Percentiles rank a stretch among this genome's conserved stretches.
Conservation (phyloP, 2,329 filamentous ascomycete species). For the Fonsecaea pedrosoi region DNA sequence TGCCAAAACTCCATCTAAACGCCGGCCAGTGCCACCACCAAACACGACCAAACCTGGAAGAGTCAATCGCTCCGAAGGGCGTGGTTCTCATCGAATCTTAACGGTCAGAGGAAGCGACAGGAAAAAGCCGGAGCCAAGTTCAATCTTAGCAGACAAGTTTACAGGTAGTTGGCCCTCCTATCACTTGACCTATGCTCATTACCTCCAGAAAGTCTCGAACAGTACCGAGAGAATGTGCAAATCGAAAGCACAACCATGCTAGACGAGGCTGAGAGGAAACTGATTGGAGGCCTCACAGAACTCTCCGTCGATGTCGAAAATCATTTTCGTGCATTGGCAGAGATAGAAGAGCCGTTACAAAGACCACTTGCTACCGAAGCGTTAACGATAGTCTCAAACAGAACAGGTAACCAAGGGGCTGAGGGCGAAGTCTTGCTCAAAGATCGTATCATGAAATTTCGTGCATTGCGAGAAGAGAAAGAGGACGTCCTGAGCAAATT, state of each 20-base stretch:
- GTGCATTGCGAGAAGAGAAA: conserved; percentile 28
- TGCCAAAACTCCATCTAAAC: conserved; percentile 6
- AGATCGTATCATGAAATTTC: conserved; percentile 25
- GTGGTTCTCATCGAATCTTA: conserved; percentile 10
- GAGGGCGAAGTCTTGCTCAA: conserved; percentile 24
- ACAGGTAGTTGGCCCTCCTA: conserved; percentile 7
- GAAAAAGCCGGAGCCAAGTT: conserved; percentile 5
- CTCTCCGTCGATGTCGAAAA: conserved; percentile 25
- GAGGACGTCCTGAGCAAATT: conserved; percentile 26
- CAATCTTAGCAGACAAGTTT: conserved; percentile 27
- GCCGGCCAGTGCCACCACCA: conserved; percentile 1
- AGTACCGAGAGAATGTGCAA: conserved; percentile 28
- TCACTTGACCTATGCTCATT: conserved; percentile 10
- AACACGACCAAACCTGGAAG: conserved; percentile 12
- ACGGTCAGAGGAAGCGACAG: conserved; percentile 15
- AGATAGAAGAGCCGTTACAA: conserved; percentile 26
- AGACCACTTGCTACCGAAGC: conserved; percentile 27
- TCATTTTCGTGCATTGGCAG: conserved; percentile 18
- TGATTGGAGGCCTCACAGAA: conserved; percentile 20
- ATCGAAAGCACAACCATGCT: conserved; percentile 17
- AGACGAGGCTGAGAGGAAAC: conserved; percentile 12
- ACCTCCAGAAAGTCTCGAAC: conserved; percentile 27
- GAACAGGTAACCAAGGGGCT: not conserved
- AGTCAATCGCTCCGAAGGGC: conserved; percentile 5
- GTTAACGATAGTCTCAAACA: conserved; percentile 14